A percentile compares a stretch with the other conserved stretches of the same genome.
phyloP scores from a whole-genome alignment of 176 grass and related monocot species.

The Dendrocalamus sinicus region DNA sequence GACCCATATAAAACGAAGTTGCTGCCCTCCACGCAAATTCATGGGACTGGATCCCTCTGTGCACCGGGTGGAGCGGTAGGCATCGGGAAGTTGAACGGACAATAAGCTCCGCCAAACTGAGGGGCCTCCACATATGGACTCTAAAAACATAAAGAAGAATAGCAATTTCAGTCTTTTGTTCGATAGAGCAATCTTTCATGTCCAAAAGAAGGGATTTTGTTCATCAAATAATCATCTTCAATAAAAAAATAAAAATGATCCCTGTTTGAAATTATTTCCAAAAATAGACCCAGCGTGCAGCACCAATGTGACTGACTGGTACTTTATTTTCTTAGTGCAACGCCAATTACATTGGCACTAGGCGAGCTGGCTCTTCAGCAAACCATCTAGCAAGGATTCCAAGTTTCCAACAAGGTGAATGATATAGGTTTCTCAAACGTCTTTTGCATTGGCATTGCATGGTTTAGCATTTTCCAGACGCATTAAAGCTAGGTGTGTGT shows the following conservation, averaged over 20 bases:
- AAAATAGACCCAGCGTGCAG: neutral
- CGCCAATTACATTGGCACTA: neutral
- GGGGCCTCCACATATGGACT: slow-evolving; percentile 95
- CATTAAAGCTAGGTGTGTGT: neutral
- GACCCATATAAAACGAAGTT: slow-evolving; percentile 21
- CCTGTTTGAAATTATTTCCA: neutral
- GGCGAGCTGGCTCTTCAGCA: neutral
- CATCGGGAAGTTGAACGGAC: slow-evolving; percentile 70
- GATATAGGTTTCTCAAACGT: neutral
- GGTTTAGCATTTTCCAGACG: neutral
- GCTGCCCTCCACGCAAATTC: neutral
- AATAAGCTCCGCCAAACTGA: slow-evolving; percentile 53
- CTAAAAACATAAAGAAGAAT: slow-evolving; percentile 51
- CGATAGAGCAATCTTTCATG: slow-evolving; percentile 7
- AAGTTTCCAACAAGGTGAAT: neutral
- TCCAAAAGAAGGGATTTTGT: neutral
- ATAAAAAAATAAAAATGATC: neutral
- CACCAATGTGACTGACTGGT: no score
- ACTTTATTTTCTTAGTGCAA: neutral
- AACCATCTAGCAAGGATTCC: neutral
- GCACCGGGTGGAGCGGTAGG: slow-evolving; percentile 85
- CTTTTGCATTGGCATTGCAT: neutral
- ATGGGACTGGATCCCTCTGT: slow-evolving; percentile 61
- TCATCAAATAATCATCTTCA: neutral
- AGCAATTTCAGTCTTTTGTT: slow-evolving; percentile 10